Evolutionary conservation across 768 basidiomycete species (phyloP).

Genomic region (Macrocybe gigantea): DNA sequence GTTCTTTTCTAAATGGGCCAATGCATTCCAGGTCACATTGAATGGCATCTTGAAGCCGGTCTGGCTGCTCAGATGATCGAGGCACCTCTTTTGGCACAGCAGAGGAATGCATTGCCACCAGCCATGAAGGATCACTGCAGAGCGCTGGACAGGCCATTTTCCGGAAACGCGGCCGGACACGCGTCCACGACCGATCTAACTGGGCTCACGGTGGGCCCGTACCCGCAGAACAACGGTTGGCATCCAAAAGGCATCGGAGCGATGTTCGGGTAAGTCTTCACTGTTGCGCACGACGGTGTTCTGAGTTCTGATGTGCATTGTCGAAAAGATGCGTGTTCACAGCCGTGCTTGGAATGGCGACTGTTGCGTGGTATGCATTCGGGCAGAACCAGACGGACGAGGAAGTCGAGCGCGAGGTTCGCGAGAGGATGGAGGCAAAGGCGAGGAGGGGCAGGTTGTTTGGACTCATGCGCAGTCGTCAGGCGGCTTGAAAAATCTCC

Average conservation of each 20-base stretch:
- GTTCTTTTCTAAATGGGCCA: too few relatives aligned
- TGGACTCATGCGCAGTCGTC: conserved; percentile 17
- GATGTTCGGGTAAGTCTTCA: conserved; percentile 54
- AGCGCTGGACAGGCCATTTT: conserved; percentile 46
- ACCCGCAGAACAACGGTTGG: conserved; percentile 69
- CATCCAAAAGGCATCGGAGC: conserved; percentile 67
- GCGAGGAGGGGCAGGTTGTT: conserved; percentile 34
- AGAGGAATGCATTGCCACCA: conserved; percentile 48
- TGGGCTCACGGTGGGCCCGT: conserved; percentile 66
- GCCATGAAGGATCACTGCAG: conserved; percentile 68
- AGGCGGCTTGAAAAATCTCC: too few relatives aligned
- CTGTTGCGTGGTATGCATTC: conserved; percentile 78
- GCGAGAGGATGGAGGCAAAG: conserved; percentile 44
- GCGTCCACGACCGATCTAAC: conserved; percentile 61
- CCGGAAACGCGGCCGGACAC: conserved; percentile 88
- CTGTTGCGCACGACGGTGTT: conserved; percentile 7
- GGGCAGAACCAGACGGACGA: conserved; percentile 58
- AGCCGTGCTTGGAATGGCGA: conserved; percentile 75
- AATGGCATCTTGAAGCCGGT: conserved; percentile 83
- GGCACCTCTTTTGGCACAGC: conserved; percentile 69
- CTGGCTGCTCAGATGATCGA: conserved; percentile 83
- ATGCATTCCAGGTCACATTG: conserved; percentile 59
- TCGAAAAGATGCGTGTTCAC: conserved; percentile 65
- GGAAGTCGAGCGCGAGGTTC: conserved; percentile 75
- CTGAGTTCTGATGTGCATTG: conserved; percentile 14